phyloP scores from a whole-genome alignment of 768 basidiomycete genomes.

The Phylloporus rhodoxanthus region DNA sequence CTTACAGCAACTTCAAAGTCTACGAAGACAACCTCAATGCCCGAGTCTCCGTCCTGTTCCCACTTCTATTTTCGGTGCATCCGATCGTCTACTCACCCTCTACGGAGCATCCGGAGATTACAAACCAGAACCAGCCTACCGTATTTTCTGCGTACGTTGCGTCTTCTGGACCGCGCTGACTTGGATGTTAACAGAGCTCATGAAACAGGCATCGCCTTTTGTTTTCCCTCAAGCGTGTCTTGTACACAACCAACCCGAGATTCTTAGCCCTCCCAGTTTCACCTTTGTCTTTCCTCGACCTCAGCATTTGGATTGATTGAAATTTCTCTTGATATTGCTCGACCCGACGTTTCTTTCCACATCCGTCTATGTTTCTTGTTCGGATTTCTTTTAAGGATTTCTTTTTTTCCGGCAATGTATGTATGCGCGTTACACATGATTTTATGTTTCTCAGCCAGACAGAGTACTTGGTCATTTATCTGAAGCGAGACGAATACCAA shows the following conservation, averaged over 20 bases:
- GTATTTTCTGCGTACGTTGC: neutral
- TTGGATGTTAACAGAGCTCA: neutral
- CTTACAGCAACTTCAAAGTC: neutral
- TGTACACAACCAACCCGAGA: neutral
- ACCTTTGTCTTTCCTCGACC: neutral
- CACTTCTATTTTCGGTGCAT: too few relatives aligned
- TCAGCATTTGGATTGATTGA: neutral
- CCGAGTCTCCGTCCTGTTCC: too few relatives aligned
- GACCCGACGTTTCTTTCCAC: neutral
- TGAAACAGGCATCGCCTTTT: neutral
- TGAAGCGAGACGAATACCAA: neutral
- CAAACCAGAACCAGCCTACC: neutral
- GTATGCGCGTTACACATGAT: neutral
- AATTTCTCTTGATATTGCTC: neutral
- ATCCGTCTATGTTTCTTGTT: neutral
- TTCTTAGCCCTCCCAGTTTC: neutral
- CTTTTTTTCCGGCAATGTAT: neutral
- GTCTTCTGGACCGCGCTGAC: neutral
- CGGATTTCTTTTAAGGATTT: too few relatives aligned
- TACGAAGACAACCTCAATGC: neutral
- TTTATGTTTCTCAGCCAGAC: neutral
- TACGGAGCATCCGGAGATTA: neutral
- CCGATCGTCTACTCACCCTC: neutral
- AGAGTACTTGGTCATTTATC: neutral
- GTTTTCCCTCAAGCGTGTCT: neutral